Evolutionary conservation across 371 early-diverging fungal species (phyloP).

Genomic region (Racocetra persica): DNA sequence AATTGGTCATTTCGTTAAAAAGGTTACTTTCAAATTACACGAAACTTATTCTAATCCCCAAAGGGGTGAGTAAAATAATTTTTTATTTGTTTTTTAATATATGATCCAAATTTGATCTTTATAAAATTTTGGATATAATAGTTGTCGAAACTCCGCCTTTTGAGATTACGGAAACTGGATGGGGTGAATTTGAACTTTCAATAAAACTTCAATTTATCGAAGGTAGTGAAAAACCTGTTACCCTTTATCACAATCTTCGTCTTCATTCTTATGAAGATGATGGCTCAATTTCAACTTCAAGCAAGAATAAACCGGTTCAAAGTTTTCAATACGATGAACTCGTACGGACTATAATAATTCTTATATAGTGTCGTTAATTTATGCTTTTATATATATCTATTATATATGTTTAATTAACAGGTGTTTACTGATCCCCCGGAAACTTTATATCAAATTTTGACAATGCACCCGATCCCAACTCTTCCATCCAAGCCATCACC

Average conservation of each 20-base stretch:
- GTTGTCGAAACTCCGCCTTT: constrained; percentile 87
- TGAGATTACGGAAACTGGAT: constrained; percentile 94
- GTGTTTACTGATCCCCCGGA: constrained; percentile 91
- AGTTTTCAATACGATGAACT: constrained; percentile 85
- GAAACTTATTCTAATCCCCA: constrained; percentile 92
- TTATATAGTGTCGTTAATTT: neutral
- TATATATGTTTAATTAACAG: constrained; percentile 47
- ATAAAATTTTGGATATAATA: constrained; percentile 44
- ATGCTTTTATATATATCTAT: neutral
- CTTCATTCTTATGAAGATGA: constrained; percentile 82
- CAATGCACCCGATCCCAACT: constrained; percentile 60
- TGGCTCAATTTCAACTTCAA: constrained; percentile 62
- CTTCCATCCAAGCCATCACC: constrained; percentile 57
- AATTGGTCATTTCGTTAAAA: constrained; percentile 82
- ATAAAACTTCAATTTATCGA: constrained; percentile 89
- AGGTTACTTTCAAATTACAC: constrained; percentile 95
- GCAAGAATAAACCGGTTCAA: constrained; percentile 77
- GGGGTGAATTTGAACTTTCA: constrained; percentile 99
- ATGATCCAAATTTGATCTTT: neutral
- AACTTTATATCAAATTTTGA: constrained; percentile 73
- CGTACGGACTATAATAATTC: constrained; percentile 51
- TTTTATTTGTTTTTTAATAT: constrained; percentile 2
- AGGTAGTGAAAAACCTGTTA: constrained; percentile 83
- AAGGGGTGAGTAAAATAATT: constrained; percentile 62
- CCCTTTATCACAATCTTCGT: constrained; percentile 84